Base-by-base conservation (phyloP, 78 protist genomes). In the Ministeria vibrans region DNA sequence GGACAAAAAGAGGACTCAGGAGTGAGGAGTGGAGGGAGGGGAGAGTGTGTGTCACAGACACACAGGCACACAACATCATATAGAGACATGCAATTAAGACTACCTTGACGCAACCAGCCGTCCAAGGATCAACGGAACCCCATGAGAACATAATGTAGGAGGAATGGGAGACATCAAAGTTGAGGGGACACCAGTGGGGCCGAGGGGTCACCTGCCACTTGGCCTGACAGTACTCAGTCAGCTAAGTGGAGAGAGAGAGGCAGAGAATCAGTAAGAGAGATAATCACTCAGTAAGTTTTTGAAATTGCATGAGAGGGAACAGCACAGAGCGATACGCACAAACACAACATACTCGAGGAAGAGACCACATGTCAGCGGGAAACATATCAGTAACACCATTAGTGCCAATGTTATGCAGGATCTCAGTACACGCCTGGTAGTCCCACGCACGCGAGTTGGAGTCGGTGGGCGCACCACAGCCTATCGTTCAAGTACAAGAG, bases 121-220 rank as follows among this genome's bases (percentile, higher is more conserved):
- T 27, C 87, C 86, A 82, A n/a, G 90, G 90, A 53, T 87, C 90
- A 34, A 68, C 68, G 38, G 18, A 9, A 44, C 90, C 90, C 61
- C 83, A 59, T 51, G 83, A 76, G 62, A 66, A 78, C 44, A 87
- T 42, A 9, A 87, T 41, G 79, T 87, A 83, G 51, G 74, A 30
- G 18, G 38, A 64, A 2, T 23, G 36, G 34, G 55, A 1, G 62
- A 75, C 7, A 36, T 51, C 36, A 38, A 64, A 69, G 41, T 59
- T 9, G 30, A 27, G 1, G 15, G 45, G 32, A 25, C 59, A 44
- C 84, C 83, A 68, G 30, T 53, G 0, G 11, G 83, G 83, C 25
- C 64, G 55, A 15, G 90, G 87, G 1, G 0, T 28, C 27, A 78
- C 74, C n/a, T 63, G 63, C 45, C 32, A 87, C 11, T 13, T 11